Conservation (phyloP, 768 basidiomycete genomes). For the Dacryopinax spathularia region DNA sequence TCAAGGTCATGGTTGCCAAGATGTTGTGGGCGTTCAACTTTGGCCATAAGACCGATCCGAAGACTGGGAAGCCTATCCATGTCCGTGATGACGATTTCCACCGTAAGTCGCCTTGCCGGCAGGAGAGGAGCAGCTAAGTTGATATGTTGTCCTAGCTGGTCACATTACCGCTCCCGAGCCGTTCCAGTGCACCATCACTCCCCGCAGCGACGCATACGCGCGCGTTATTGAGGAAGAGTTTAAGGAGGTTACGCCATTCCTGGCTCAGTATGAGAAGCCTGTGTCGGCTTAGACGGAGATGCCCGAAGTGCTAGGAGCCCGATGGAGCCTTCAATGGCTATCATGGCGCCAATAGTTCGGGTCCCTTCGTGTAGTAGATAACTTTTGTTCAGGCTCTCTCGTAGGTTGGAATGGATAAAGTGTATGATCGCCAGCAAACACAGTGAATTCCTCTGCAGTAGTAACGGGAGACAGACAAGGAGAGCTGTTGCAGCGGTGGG, state of each 20-base stretch:
- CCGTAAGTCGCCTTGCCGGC: background rate
- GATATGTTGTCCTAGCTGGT: no score
- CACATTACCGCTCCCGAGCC: slow-evolving; percentile 7
- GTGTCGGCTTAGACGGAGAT: background rate
- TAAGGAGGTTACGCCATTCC: slow-evolving; percentile 1
- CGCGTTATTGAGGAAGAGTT: slow-evolving; percentile 5
- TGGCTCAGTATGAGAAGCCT: background rate
- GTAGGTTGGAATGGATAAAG: no score
- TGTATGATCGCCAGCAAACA: no score
- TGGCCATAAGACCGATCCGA: background rate
- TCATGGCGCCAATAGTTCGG: background rate
- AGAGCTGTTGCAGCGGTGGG: no score
- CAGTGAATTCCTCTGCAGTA: no score
- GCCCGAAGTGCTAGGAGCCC: background rate
- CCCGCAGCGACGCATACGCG: background rate
- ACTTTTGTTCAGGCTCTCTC: no score
- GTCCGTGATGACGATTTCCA: slow-evolving; percentile 1
- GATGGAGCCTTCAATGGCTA: background rate
- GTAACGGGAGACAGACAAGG: no score
- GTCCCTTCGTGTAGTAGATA: no score
- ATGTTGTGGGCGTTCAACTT: slow-evolving; percentile 2
- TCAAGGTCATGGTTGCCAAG: background rate
- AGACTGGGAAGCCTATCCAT: background rate
- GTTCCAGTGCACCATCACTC: slow-evolving; percentile 11
- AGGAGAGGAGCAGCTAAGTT: no score